These are phyloP conservation scores for Peronospora farinosa DNA, from an alignment of 352 stramenopile species.

Conservation along the genomic window DNA sequence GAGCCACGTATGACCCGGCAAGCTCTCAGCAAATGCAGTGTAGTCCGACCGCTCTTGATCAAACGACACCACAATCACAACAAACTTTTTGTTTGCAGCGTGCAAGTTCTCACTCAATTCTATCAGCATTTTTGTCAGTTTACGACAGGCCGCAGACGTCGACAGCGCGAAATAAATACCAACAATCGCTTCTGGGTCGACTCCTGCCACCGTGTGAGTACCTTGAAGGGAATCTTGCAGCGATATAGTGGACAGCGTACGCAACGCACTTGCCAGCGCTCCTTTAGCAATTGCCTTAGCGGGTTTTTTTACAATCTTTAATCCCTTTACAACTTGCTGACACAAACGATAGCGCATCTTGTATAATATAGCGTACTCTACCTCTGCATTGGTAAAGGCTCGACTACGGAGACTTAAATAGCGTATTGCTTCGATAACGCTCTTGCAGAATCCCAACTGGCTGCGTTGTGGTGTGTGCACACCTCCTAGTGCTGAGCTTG, in stretches of 20 bases:
- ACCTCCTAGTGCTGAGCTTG: conserved; percentile 24
- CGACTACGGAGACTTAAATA: conserved; percentile 57
- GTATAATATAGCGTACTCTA: conserved; percentile 69
- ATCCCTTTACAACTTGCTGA: conserved; percentile 41
- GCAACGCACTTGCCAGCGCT: conserved; percentile 51
- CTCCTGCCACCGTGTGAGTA: conserved; percentile 45
- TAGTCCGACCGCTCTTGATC: conserved; percentile 64
- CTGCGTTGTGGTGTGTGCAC: conserved; percentile 62
- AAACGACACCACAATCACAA: conserved; percentile 71
- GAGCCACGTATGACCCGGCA: conserved; percentile 56
- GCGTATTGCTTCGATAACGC: conserved; percentile 65
- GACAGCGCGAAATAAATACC: conserved; percentile 70
- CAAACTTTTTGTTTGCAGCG: conserved; percentile 41
- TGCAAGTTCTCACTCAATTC: conserved; percentile 42
- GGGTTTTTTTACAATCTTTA: conserved; percentile 52
- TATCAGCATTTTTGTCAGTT: conserved; percentile 49
- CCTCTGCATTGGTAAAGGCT: conserved; percentile 47
- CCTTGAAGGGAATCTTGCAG: conserved; percentile 73
- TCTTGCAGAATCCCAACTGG: conserved; percentile 80
- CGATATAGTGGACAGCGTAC: conserved; percentile 50
- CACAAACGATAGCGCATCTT: conserved; percentile 66
- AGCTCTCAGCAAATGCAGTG: conserved; percentile 38
- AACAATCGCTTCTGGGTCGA: conserved; percentile 52
- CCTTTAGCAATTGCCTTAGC: conserved; percentile 41
- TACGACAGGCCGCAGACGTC: conserved; percentile 39